Base-by-base conservation (phyloP, 2,329 filamentous ascomycete species). In the Cercospora sp. region DNA sequence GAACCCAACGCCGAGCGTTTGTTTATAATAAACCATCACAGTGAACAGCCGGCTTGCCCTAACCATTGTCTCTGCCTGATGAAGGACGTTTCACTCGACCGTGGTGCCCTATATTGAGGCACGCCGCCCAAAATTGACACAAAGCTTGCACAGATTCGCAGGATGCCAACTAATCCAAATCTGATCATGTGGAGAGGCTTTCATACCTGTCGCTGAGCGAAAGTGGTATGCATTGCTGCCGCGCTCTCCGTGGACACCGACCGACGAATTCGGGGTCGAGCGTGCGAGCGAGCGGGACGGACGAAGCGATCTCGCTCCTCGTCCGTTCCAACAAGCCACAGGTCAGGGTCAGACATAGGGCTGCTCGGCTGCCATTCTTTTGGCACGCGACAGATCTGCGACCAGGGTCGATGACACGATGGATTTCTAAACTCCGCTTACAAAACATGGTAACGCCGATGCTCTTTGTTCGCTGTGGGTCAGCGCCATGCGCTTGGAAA, bases 361-460 rank as follows among this genome's bases (percentile, higher is more conserved):
- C 60, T 62, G 36, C 18, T 23, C 36, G 31, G 33, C 31, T 48
- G n/a, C 45, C 45, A 8, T 28, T 26, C 48, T 13, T 23, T 53
- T 23, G 60, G 16, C 55, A 33, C 28, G 30, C 55, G 55, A 58
- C 55, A 31, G 60, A 62, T 62, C 60, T 62, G 39, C 60, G 20
- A 48, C 60, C 16, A 20, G 60, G 60, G 36, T 62, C 55, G 20
- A 45, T 48, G 31, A 60, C 36, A 18, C 12, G 18, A 33, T 60
- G 30, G 60, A 48, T 62, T 62, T 23, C 60, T 62, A 48, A 62
- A 62, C 60, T 62, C 60, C 60, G 60, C 60, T 62, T 13, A 62
- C 60, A 48, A 60, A 60, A 51, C 60, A 39, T 13, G 16, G 55
- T 30, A 62, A 45, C 60, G 23, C 60, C 60, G 60, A 28, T 23